Percentiles rank a stretch among this genome's conserved stretches.
Evolutionary conservation across 345 rosid species (phyloP).

Genomic region (Microcos paniculata): DNA sequence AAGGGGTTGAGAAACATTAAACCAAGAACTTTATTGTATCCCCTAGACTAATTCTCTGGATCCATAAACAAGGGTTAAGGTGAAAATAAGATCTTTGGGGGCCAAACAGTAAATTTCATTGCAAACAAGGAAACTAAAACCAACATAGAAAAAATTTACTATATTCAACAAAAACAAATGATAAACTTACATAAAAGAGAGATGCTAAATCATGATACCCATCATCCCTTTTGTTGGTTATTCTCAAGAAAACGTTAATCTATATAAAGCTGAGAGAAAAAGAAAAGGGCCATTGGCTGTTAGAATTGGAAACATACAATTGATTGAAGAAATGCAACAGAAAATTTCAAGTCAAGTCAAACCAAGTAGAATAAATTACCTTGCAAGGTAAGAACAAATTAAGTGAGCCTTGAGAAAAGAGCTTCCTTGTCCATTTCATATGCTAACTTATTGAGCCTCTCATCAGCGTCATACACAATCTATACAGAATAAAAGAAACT

Average conservation of each 20-base stretch:
- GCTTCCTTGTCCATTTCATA: slow-evolving; percentile 79
- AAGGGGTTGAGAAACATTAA: no score
- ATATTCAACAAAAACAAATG: background rate
- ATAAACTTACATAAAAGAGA: slow-evolving; percentile 74
- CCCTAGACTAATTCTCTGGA: slow-evolving; percentile 85
- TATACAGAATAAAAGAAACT: slow-evolving; percentile 14
- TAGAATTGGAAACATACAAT: background rate
- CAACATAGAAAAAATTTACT: background rate
- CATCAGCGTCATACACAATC: slow-evolving; percentile 87
- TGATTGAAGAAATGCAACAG: background rate
- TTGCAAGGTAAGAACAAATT: slow-evolving; percentile 98
- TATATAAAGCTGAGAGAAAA: slow-evolving; percentile 21
- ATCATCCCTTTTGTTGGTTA: slow-evolving; percentile 79
- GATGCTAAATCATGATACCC: slow-evolving; percentile 97
- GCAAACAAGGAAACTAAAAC: background rate
- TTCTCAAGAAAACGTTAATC: slow-evolving; percentile 93
- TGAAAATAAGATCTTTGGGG: slow-evolving; percentile 2
- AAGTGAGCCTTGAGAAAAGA: slow-evolving; percentile 86
- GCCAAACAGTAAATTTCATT: background rate
- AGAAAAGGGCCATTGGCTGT: background rate
- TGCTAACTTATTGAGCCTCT: slow-evolving; percentile 66
- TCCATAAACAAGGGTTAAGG: slow-evolving; percentile 5
- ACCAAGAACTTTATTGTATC: slow-evolving; percentile 87
- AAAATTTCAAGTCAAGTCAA: slow-evolving; percentile 3
- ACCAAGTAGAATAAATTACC: slow-evolving; percentile 36